Evolutionary conservation across 371 early-diverging fungal genomes (phyloP).

Genomic region (Entomophthora muscae): DNA sequence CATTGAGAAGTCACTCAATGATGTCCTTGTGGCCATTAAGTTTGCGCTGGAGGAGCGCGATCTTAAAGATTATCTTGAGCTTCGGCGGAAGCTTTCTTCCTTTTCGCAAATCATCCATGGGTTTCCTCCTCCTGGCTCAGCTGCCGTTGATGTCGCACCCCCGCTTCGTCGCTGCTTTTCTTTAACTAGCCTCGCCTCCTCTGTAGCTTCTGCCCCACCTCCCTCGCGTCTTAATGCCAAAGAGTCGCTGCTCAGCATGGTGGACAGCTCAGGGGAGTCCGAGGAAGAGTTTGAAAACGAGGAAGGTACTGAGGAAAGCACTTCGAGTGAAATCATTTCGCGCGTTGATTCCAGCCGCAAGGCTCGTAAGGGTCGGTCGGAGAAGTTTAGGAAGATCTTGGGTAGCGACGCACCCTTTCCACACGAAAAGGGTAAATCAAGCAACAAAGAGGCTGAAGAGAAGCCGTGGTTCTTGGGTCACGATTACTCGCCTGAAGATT

Average conservation of each 20-base stretch:
- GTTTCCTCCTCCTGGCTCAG: neutral
- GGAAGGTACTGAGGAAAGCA: neutral
- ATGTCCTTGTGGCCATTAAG: constrained; percentile 16
- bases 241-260: neutral
- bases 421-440: constrained; percentile 10
- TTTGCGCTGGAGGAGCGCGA: constrained; percentile 20
- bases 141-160: neutral
- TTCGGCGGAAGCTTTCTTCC: neutral
- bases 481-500: constrained; percentile 49
- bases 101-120: neutral
- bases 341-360: neutral
- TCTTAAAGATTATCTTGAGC: constrained; percentile 11
- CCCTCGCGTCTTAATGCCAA: neutral
- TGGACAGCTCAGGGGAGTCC: neutral
- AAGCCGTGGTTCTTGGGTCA: constrained; percentile 50
- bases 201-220: neutral
- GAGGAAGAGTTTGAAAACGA: neutral
- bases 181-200: neutral
- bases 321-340: neutral
- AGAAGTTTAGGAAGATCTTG: constrained; percentile 22
- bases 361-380: constrained; percentile 7
- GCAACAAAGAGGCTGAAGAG: constrained; percentile 12
- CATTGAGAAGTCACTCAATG: constrained; percentile 20
- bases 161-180: constrained; percentile 5
- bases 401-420: constrained; percentile 14